A percentile compares a stretch with the other conserved stretches of the same genome.
These are phyloP conservation scores for Suhomyces bokatorum DNA, from an alignment of 1,139 yeast genomes.

Conservation along the genomic window DNA sequence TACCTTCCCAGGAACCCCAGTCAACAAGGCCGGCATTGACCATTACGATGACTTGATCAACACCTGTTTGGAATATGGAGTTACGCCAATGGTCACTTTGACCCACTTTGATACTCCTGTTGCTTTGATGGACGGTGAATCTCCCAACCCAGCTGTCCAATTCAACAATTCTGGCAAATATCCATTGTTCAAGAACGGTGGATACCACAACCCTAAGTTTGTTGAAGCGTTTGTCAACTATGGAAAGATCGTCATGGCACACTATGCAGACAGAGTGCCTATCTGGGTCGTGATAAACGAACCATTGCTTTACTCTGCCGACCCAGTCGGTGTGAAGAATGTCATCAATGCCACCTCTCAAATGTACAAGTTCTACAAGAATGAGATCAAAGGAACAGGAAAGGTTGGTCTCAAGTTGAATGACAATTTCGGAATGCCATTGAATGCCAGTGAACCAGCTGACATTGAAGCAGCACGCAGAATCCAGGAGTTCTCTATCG, in stretches of 20 bases:
- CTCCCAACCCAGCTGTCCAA: not conserved
- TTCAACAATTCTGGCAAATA: not conserved
- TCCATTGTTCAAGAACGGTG: conserved; percentile 20
- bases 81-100: conserved; percentile 34
- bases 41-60: conserved; percentile 37
- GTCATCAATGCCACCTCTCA: conserved; percentile 30
- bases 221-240: conserved; percentile 34
- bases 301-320: conserved; percentile 25
- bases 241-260: conserved; percentile 32
- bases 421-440: conserved; percentile 22
- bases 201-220: conserved; percentile 26
- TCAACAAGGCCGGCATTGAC: conserved; percentile 32
- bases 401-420: conserved; percentile 25
- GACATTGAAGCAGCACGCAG: conserved; percentile 29
- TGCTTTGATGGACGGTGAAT: conserved; percentile 1
- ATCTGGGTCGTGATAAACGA: conserved; percentile 36
- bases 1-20: conserved; percentile 29
- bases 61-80: conserved; percentile 27
- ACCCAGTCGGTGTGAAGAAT: conserved; percentile 26
- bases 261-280: conserved; percentile 34
- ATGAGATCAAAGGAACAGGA: conserved; percentile 28
- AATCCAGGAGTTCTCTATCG: conserved; percentile 27
- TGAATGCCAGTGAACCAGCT: conserved; percentile 18
- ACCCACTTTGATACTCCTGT: conserved; percentile 37
- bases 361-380: conserved; percentile 29